Base-by-base conservation (phyloP, 495 filamentous ascomycete genomes). In the Rusavskia elegans region DNA sequence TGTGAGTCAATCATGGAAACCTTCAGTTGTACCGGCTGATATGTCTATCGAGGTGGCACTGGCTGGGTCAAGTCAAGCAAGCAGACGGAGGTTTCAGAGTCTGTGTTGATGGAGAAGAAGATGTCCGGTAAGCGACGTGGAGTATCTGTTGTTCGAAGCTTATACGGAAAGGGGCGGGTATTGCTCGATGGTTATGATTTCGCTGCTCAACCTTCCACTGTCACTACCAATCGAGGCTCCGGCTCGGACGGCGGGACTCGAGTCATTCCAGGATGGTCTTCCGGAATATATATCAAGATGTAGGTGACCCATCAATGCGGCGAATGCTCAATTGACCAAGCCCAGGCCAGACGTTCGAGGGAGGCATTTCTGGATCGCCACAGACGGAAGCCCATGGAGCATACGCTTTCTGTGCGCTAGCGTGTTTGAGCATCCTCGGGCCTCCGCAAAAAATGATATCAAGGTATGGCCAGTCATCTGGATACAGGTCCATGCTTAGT, bases 341-440 rank as follows among this genome's bases (percentile, higher is more conserved):
- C 45, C 13, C 56, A 90, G 85, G 87, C 61, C 90, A 97, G 75
- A 90, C 84, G 11, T 96, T 80, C 60, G 92, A 98, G 69, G 92
- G 92, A 49, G 92, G 92, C 29, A 85, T 97, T 32, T 88, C 84
- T 50, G 83, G 77, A 13, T 78, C 79, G 38, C 92, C 92, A 17
- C 81, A 77, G 46, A 79, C 77, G 49, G 92, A 98, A 71, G 93
- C 90, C 39, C 92, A 98, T 71, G 93, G 92, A 17, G 92, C 86
- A 50, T 98, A 96, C 68, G 87, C 89, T 32, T 98, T 97, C 68
- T 97, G 92, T 67, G 89, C 84, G 39, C 69, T 98, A 46, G 92
- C 84, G 36, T 87, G 82, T 62, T 73, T 98, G 39, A 81, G 83
- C 59, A 84, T 96, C 49, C 65, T 97, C 5, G 89, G 80, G 55